Conservation (phyloP, 2,329 filamentous ascomycete species). For the Aspergillus pseudoterreus region DNA sequence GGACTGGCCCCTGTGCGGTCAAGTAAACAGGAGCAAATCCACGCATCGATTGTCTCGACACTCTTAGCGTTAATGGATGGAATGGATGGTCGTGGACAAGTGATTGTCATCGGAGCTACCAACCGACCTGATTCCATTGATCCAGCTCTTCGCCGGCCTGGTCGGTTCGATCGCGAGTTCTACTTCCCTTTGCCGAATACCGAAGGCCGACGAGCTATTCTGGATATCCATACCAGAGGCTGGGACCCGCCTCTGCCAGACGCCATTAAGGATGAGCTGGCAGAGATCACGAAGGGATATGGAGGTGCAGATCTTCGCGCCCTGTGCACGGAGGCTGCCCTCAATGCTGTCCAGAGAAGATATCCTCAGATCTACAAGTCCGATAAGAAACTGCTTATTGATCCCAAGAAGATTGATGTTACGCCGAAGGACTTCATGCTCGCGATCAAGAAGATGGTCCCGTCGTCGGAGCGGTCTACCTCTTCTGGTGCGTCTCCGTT, state of each 20-base stretch:
- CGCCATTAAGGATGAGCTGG: conserved; percentile 77
- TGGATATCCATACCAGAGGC: conserved; percentile 91
- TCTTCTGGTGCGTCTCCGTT: conserved; percentile 80
- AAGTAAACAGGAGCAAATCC: conserved; percentile 98
- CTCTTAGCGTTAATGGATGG: conserved; percentile 94
- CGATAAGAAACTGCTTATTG: conserved; percentile 82
- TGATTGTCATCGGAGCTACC: conserved; percentile 98
- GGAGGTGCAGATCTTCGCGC: conserved; percentile 93
- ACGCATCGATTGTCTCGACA: conserved; percentile 94
- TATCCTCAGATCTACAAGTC: conserved; percentile 96
- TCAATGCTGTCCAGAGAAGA: conserved; percentile 92
- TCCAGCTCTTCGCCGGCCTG: conserved; percentile 87
- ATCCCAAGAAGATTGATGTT: conserved; percentile 78
- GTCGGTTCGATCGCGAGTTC: conserved; percentile 94
- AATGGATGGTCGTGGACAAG: conserved; percentile 96
- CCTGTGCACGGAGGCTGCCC: conserved; percentile 88
- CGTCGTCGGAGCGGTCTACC: conserved; percentile 86
- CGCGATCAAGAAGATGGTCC: conserved; percentile 92
- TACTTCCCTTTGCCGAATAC: conserved; percentile 91
- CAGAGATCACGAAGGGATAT: conserved; percentile 86
- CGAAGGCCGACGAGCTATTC: conserved; percentile 75
- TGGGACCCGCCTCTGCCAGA: conserved; percentile 77
- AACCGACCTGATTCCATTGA: conserved; percentile 96
- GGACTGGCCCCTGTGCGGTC: conserved; percentile 85
- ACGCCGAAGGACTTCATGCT: conserved; percentile 96